These are phyloP conservation scores for Eleusine indica DNA, from an alignment of 176 grass and related monocot genomes.

Conservation along the genomic window DNA sequence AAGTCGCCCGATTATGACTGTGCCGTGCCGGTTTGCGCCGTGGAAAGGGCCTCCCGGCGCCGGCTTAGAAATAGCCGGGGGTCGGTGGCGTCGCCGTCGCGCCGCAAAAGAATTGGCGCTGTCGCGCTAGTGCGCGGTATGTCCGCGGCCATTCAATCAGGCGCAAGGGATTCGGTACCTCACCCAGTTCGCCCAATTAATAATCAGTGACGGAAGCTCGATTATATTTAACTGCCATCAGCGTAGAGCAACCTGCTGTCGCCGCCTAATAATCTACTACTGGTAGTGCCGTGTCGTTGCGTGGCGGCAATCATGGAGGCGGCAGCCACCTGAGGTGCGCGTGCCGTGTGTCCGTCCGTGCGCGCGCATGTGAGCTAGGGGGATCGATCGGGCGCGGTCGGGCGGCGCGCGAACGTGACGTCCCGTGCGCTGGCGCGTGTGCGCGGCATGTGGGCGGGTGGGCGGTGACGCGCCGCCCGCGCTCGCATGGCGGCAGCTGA, in stretches of 20 bases:
- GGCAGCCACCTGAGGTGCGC: slow-evolving; percentile 38
- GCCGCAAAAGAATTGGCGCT: slow-evolving; percentile 13
- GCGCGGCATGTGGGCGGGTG: neutral
- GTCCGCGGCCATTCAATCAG: slow-evolving; percentile 45
- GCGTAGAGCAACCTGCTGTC: neutral
- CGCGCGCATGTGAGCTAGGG: slow-evolving; percentile 22
- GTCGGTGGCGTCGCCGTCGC: slow-evolving; percentile 5
- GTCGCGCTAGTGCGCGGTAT: slow-evolving; percentile 58
- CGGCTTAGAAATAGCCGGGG: slow-evolving; percentile 35
- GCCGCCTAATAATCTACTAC: neutral
- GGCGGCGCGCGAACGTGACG: slow-evolving; percentile 16
- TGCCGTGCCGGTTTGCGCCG: neutral
- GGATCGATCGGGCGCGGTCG: neutral
- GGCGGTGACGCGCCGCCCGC: slow-evolving; percentile 13
- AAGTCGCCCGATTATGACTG: slow-evolving; percentile 5
- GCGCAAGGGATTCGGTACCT: neutral
- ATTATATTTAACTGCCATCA: neutral
- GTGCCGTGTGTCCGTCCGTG: slow-evolving; percentile 10
- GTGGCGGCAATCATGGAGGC: slow-evolving; percentile 36
- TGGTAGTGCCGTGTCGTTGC: neutral
- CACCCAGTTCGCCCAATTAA: neutral
- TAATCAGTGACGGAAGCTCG: neutral
- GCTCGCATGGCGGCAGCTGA: neutral
- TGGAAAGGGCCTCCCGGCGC: slow-evolving; percentile 29
- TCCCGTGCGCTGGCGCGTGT: slow-evolving; percentile 15